phyloP scores from a whole-genome alignment of 176 grass and related monocot genomes.

The Phragmites australis region DNA sequence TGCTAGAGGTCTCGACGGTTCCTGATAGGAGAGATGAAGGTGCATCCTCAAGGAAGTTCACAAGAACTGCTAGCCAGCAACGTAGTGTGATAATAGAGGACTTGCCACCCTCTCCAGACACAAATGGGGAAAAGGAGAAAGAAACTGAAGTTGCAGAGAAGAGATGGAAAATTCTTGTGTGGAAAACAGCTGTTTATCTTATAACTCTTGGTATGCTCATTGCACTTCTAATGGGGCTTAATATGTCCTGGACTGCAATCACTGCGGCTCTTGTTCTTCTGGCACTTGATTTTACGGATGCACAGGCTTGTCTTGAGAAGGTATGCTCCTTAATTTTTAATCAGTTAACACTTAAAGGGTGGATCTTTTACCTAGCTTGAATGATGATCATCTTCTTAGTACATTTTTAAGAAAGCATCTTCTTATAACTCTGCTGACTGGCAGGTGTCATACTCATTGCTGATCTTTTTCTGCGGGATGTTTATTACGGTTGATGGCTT shows the following conservation, averaged over 20 bases:
- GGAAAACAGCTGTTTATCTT: slow-evolving; percentile 82
- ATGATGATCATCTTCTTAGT: not conserved
- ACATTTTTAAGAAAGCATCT: not conserved
- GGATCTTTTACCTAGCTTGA: not conserved
- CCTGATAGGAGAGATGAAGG: slow-evolving; percentile 40
- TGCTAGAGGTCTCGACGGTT: slow-evolving; percentile 49
- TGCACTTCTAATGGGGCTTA: slow-evolving; percentile 75
- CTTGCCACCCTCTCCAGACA: slow-evolving; percentile 30
- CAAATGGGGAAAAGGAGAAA: slow-evolving; percentile 43
- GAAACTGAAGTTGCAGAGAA: slow-evolving; percentile 49
- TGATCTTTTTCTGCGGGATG: slow-evolving; percentile 97
- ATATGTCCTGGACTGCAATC: slow-evolving; percentile 91
- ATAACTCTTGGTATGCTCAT: slow-evolving; percentile 88
- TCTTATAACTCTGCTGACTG: not conserved
- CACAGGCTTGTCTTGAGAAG: slow-evolving; percentile 85
- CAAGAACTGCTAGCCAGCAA: slow-evolving; percentile 49
- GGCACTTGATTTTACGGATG: slow-evolving; percentile 83
- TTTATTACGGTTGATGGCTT: slow-evolving; percentile 96
- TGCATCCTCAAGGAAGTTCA: slow-evolving; percentile 46
- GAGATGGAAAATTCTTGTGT: slow-evolving; percentile 57
- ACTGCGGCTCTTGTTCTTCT: slow-evolving; percentile 83
- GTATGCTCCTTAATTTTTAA: slow-evolving; percentile 36
- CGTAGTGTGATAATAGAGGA: slow-evolving; percentile 59
- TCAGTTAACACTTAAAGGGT: not conserved
- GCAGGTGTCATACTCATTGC: slow-evolving; percentile 89